Evolutionary conservation across 1,139 yeast genomes (phyloP), one percentile per base, ranked within the genome.

Genomic region (Magnusiomyces fungicola): DNA sequence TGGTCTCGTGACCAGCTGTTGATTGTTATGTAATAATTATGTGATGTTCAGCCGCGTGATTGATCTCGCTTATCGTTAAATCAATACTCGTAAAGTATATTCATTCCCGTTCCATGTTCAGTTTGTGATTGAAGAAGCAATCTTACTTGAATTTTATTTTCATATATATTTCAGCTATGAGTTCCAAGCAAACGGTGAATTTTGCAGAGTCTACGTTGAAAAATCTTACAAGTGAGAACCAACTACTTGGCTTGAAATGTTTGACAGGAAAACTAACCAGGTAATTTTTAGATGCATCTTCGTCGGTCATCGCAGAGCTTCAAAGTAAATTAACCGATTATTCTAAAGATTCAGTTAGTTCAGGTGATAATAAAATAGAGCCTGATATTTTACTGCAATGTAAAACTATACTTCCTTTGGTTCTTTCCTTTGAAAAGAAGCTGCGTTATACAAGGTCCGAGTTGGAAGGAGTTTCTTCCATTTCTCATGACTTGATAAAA

Each of bases 331-430:
- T 23, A 18, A 19, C 23, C 16, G 23, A 34, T 12, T 32, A 12
- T 6, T 14, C 36, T 9, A 32, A 32, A 32, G 36, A 9, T 18
- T 9, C 38, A n/a, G n/a, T n/a, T n/a, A n/a, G n/a, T n/a, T n/a
- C n/a, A 22, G 29, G 16, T 19, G 3, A 9, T 19, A 42, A 24
- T 18, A 30, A 41, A 7, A 25, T 7, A 4, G 45, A 30, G 10
- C 21, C 34, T 6, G 45, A 43, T 32, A 10, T 43, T 6, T 22
- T 43, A 14, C 16, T 43, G 10, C 54, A 51, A 33, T 51, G 54
- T 41, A 47, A 51, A 33, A 51, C 50, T 7, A 44, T 44, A 3
- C 45, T 51, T 3, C 54, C 54, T 12, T 37, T 51, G 30, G 52
- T 51, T 4, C 45, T 25, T 5, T 51, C 54, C 1, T 51, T 49